Evolutionary conservation across 305 asterid species (phyloP), one percentile per base, ranked within the genome.

Genomic region (Striga hermonthica): DNA sequence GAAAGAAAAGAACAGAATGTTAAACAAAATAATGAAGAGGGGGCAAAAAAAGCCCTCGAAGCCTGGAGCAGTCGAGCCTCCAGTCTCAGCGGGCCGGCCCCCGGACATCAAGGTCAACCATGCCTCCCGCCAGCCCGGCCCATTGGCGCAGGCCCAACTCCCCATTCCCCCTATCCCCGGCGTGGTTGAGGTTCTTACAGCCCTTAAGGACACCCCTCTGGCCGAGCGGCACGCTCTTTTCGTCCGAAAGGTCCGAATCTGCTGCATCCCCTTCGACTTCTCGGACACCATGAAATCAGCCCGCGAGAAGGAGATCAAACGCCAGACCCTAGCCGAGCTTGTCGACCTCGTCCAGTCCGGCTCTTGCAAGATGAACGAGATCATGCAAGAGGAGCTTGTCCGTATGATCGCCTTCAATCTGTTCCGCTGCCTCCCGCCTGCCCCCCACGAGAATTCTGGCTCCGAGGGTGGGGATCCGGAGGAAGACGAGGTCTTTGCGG

Each of bases 221-320:
- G 49, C 83, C 0, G 98, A 88, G 11, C 74, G 89, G 9, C 98
- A 91, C 41, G 72, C 62, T 10, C 74, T 91, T 22, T 91, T 91
- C 75, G 77, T 88, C 65, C 74, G 83, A 70, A 91, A 88, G 75
- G 86, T 89, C 58, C 87, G 80, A 16, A 80, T 78, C 36, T 91
- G 96, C 65, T 83, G 94, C 63, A 49, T 78, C 43, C 61, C 72
- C 57, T 87, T 85, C 60, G 89, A 90, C 72, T 90, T 90, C 77
- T n/a, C 75, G 1, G 97, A 88, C 16, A 75, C 82, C 4, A 75
- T 88, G 82, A 86, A 84, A 75, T 81, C 80, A 16, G 95, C 82
- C 6, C 81, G 97, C 6, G 95, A 90, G 74, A 88, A 86, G 86
- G 96, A 90, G 90, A 86, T 90, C 74, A 90, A 86, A 81, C 79